These are phyloP conservation scores for Centella asiatica DNA, from an alignment of 129 eudicot genomes.

Conservation along the genomic window DNA sequence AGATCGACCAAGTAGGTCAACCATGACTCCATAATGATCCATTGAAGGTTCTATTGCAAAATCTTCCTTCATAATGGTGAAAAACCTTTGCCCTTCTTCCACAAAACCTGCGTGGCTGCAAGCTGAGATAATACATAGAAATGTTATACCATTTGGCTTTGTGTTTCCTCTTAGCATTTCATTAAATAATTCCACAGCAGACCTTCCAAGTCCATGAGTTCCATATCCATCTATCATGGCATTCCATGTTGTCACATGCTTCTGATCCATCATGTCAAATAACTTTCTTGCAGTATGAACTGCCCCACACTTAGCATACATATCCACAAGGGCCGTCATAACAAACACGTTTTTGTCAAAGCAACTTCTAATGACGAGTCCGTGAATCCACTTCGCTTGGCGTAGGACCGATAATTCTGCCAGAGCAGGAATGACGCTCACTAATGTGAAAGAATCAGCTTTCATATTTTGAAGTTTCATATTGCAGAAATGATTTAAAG, in stretches of 20 bases:
- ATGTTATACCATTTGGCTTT: conserved; percentile 62
- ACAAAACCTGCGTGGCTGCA: conserved; percentile 96
- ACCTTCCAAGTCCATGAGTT: conserved; percentile 69
- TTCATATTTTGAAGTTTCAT: conserved; percentile 46
- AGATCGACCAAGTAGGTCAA: conserved; percentile 86
- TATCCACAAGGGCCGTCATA: conserved; percentile 80
- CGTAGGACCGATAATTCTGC: conserved; percentile 65
- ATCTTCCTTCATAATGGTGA: conserved; percentile 55
- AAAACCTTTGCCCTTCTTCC: conserved; percentile 53
- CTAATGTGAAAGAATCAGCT: conserved; percentile 81
- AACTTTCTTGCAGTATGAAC: conserved; percentile 57
- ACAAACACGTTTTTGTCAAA: conserved; percentile 57
- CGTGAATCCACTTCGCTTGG: conserved; percentile 92
- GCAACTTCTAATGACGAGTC: conserved; percentile 53
- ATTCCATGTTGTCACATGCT: conserved; percentile 88
- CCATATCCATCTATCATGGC: conserved; percentile 98
- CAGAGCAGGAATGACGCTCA: conserved; percentile 74
- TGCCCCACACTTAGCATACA: conserved; percentile 95
- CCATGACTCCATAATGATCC: conserved; percentile 97
- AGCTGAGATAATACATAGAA: conserved; percentile 77
- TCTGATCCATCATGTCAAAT: conserved; percentile 57
- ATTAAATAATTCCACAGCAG: conserved; percentile 48
- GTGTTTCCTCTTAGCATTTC: conserved; percentile 43
- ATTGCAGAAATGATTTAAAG: conserved; percentile 47
- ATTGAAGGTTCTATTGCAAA: conserved; percentile 55